Evolutionary conservation across 1,284 basidiomycete genomes (phyloP).

Genomic region (Cryptococcus sp.): DNA sequence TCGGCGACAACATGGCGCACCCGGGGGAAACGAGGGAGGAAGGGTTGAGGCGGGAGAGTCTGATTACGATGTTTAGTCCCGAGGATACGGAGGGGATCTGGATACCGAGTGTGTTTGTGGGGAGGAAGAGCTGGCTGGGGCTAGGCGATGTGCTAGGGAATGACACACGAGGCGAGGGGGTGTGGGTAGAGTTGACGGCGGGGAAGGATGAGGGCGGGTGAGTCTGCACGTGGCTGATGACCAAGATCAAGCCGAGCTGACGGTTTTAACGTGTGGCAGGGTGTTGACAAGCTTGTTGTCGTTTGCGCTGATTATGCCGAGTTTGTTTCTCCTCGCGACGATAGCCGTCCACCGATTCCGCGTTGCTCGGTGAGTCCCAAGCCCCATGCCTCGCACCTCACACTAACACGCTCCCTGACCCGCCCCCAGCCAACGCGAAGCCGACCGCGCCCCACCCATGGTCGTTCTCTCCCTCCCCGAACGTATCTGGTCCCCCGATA

Average conservation of each 20-base stretch:
- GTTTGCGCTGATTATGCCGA: constrained; percentile 47
- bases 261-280: constrained; percentile 21
- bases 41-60: constrained; percentile 67
- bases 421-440: constrained; percentile 43
- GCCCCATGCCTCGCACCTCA: background rate
- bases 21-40: constrained; percentile 53
- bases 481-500: constrained; percentile 49
- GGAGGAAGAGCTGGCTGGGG: constrained; percentile 48
- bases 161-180: constrained; percentile 19
- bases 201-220: constrained; percentile 45
- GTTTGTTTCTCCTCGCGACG: constrained; percentile 42
- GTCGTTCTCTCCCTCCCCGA: constrained; percentile 49
- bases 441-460: constrained; percentile 46
- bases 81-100: constrained; percentile 51
- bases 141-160: constrained; percentile 45
- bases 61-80: constrained; percentile 87
- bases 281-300: constrained; percentile 43
- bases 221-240: constrained; percentile 9
- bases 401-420: constrained; percentile 6
- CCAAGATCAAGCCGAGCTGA: background rate
- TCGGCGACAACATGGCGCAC: constrained; percentile 61
- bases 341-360: constrained; percentile 44
- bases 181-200: constrained; percentile 41
- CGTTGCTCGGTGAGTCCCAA: constrained; percentile 35
- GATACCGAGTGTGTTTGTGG: constrained; percentile 53